These are phyloP conservation scores for Colletotrichum ledebouriae DNA, from an alignment of 2,329 filamentous ascomycete genomes.

Conservation along the genomic window DNA sequence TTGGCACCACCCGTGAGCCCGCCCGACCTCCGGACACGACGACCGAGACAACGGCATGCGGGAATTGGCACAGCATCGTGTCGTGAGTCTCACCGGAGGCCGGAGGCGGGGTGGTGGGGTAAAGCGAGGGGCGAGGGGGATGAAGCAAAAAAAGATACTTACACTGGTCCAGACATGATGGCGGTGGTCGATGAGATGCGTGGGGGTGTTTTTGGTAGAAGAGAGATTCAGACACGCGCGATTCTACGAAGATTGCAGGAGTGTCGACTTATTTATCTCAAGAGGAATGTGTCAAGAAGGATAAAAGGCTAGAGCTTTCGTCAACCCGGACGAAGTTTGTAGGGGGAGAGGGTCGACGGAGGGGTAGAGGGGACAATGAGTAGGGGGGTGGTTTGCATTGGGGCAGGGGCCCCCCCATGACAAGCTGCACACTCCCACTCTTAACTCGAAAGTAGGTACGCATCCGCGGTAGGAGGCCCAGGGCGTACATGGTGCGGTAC, in stretches of 20 bases:
- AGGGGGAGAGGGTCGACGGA: conserved; percentile 42
- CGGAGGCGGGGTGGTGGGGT: conserved; percentile 58
- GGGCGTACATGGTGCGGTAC: conserved; percentile 18
- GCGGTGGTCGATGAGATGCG: conserved; percentile 40
- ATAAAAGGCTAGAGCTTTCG: conserved; percentile 40
- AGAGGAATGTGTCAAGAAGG: conserved; percentile 41
- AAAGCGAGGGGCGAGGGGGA: conserved; percentile 42
- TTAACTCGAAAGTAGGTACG: conserved; percentile 13
- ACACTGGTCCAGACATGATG: conserved; percentile 77
- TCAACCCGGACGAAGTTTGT: conserved; percentile 42
- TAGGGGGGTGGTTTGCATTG: conserved; percentile 36
- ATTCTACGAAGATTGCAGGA: conserved; percentile 31
- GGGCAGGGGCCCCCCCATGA: conserved; percentile 39
- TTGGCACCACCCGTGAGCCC: conserved; percentile 29
- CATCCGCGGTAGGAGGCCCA: neutral
- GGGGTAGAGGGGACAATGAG: conserved; percentile 36
- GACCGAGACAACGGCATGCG: conserved; percentile 46
- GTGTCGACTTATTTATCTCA: conserved; percentile 44
- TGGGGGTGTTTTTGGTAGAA: conserved; percentile 33
- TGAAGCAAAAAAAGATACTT: conserved; percentile 60
- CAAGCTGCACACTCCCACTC: conserved; percentile 36
- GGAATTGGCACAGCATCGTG: conserved; percentile 51
- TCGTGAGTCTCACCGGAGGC: conserved; percentile 42
- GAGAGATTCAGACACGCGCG: conserved; percentile 35
- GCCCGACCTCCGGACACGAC: conserved; percentile 10